Base-by-base conservation (phyloP, 768 basidiomycete genomes). In the Tremella mesenterica region DNA sequence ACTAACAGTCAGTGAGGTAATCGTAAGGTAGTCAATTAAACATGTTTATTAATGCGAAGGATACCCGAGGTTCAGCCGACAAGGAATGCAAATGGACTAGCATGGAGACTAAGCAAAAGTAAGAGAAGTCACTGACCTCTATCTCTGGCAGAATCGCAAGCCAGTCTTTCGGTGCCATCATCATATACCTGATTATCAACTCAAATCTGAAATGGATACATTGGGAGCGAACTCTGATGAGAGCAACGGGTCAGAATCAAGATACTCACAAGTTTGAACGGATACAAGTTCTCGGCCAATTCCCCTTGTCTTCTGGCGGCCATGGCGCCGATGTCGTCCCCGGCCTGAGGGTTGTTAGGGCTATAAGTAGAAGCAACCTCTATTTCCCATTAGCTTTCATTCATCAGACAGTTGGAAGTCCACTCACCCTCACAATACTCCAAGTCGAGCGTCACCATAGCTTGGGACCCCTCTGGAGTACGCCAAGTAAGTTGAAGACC, bases 401-500 rank as follows among this genome's bases (percentile, higher is more conserved):
- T 3, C n/a, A 12, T 30, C 36, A 4, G 3, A 12, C 4, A 14
- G 3, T 1, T 12, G 38, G 20, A 13, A 44, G 18, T 13, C 2
- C 9, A 57, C 71, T 31, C 28, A 73, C 71, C 71, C 45, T 70
- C 63, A 51, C 89, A 92, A 69, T 89, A 89, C 43, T 90, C 73
- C 1, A 95, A 72, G 71, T 93, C 91, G 14, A 93, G 74, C 0
- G 86, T 88, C 2, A 92, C 87, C 38, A 89, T 82, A 0, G 88
- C 88, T 9, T 86, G 78, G 1, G 87, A 85, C 0, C 88, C 88
- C 13, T 83, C 84, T 0, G 85, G 81, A 4, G 86, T 84, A 51
- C 87, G 78, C 91, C 91, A 95, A 9, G 86, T 87, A 2, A 95
- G 78, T 1, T 91, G 75, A 2, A 95, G 78, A 75, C 86, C 83